These are phyloP conservation scores for Zizania latifolia DNA, from an alignment of 176 grass and related monocot species.

Conservation along the genomic window DNA sequence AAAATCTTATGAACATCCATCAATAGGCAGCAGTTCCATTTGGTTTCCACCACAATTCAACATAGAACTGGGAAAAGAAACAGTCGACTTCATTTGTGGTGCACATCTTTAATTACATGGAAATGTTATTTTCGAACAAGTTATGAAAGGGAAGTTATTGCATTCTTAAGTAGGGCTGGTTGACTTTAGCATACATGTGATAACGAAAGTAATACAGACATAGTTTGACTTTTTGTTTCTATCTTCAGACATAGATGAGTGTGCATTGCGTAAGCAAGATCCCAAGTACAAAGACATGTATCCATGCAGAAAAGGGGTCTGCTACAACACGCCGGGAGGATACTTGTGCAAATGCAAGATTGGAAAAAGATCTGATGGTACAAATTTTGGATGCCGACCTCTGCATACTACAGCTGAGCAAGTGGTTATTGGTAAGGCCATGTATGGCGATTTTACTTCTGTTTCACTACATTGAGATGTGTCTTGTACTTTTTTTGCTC, in stretches of 20 bases:
- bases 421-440: conserved; percentile 18
- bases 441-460: neutral
- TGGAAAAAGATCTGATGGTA: neutral
- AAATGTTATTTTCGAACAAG: neutral
- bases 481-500: neutral
- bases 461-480: neutral
- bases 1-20: neutral
- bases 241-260: conserved; percentile 23
- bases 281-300: conserved; percentile 18
- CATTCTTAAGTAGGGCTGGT: neutral
- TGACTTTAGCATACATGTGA: neutral
- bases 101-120: neutral
- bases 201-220: neutral
- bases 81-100: neutral
- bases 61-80: neutral
- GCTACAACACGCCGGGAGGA: conserved; percentile 13
- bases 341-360: conserved; percentile 19
- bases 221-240: neutral
- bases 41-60: neutral
- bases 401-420: neutral
- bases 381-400: conserved; percentile 11
- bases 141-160: neutral
- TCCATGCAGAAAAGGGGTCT: conserved; percentile 13
- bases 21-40: neutral
- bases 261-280: neutral